Conservation (phyloP, 2,329 filamentous ascomycete genomes). For the Colletotrichum costaricense region DNA sequence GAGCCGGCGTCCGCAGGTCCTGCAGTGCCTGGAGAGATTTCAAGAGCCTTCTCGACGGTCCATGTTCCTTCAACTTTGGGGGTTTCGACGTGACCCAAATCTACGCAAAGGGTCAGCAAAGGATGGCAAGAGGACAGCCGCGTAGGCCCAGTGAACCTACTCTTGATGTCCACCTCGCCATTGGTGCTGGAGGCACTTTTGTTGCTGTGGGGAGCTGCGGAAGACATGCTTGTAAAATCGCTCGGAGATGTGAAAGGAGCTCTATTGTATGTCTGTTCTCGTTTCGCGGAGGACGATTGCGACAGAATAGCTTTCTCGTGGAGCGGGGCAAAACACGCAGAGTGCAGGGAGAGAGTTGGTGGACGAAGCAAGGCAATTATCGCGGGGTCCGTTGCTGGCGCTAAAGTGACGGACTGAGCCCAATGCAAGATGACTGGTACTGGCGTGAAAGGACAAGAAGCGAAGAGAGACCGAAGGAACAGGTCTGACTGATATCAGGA, state of each 20-base stretch:
- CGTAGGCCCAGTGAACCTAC: background rate
- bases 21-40: conserved; percentile 43
- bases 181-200: conserved; percentile 13
- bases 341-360: background rate
- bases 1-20: conserved; percentile 72
- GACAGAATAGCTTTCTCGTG: background rate
- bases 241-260: background rate
- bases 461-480: too few species aligned
- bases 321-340: background rate
- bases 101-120: conserved; percentile 25
- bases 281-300: background rate
- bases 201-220: conserved; percentile 8
- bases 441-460: background rate
- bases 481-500: background rate
- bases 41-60: conserved; percentile 40
- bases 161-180: conserved; percentile 30
- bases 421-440: background rate
- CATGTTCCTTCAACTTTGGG: conserved; percentile 39
- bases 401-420: background rate
- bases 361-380: background rate
- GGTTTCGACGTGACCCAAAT: conserved; percentile 39
- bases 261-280: too few species aligned
- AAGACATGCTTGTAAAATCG: conserved; percentile 5
- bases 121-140: background rate
- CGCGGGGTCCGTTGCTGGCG: conserved; percentile 17